Evolutionary conservation across 768 basidiomycete species (phyloP), one percentile per base, ranked within the genome.

Genomic region (Cyclocybe cylindracea): DNA sequence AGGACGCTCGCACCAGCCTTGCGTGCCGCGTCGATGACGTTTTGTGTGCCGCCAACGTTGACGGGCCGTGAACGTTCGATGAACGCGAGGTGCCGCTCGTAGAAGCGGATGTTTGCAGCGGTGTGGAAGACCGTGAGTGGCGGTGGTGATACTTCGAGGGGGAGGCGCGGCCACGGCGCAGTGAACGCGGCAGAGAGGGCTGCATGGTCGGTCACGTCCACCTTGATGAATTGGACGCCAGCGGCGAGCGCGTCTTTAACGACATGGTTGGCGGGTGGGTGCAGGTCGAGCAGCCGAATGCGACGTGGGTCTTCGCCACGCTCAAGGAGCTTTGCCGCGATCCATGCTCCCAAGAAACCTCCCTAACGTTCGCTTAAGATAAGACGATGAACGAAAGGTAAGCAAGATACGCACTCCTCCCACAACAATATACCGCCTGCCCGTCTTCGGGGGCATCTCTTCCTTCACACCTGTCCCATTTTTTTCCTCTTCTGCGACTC

Each of bases 261-360:
- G 53, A 86, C 86, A 19, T 70, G 60, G 38, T 62, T 82, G 19
- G 74, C 71, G 0, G 89, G 87, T 1, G 73, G 62, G n/a, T 78
- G 78, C 36, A 91, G 73, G 65, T 91, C 89, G 33, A 91, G 58
- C 2, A 91, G 68, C 11, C 89, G 76, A 11, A 91, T 89, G 10
- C 70, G 72, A 36, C 69, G 72, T 0, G 85, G 83, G 54, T 87
- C 77, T 66, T 91, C 89, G 1, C 89, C 89, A 2, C 89, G 81
- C 46, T 83, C 73, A 3, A 91, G 52, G 2, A 91, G 71, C 39
- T 87, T 82, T 0, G 82, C 71, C 3, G 86, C 83, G 35, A 91
- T 84, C 89, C 89, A 91, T 6, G 87, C 86, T 10, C 89, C 89
- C 3, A 90, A 66, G 53, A 90, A 89, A 1, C 89, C 89, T 4